Evolutionary conservation across 2,329 filamentous ascomycete genomes (phyloP).

Genomic region (Aureobasidium sp.): DNA sequence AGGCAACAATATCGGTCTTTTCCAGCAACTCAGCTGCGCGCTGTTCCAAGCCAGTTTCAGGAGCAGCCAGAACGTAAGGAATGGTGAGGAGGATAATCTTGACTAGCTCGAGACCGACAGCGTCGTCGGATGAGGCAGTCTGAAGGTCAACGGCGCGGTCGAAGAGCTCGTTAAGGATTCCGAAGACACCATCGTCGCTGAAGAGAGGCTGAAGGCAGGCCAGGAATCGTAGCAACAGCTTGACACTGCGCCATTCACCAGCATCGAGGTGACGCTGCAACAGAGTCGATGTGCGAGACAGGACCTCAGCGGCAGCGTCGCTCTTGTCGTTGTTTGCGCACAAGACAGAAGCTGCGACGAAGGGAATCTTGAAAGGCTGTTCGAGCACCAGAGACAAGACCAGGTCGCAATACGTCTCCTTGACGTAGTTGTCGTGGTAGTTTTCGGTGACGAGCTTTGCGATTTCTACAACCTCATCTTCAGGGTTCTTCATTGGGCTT

Average conservation of each 20-base stretch:
- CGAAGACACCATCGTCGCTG: slow-evolving; percentile 78
- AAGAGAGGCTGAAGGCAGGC: slow-evolving; percentile 77
- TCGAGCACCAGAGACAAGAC: slow-evolving; percentile 73
- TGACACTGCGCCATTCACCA: slow-evolving; percentile 84
- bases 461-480: slow-evolving; percentile 69
- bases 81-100: slow-evolving; percentile 95
- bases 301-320: slow-evolving; percentile 64
- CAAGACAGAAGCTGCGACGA: slow-evolving; percentile 76
- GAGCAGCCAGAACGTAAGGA: slow-evolving; percentile 73
- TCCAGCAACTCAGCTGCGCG: slow-evolving; percentile 75
- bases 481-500: slow-evolving; percentile 63
- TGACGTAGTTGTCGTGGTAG: slow-evolving; percentile 75
- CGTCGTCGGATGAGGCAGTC: slow-evolving; percentile 86
- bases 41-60: slow-evolving; percentile 59
- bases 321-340: slow-evolving; percentile 70
- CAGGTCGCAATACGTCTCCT: slow-evolving; percentile 64
- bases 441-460: slow-evolving; percentile 73
- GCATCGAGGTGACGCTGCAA: slow-evolving; percentile 60
- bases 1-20: slow-evolving; percentile 91
- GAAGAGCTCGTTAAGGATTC: slow-evolving; percentile 83
- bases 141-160: slow-evolving; percentile 85
- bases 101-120: slow-evolving; percentile 72
- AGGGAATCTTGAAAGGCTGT: slow-evolving; percentile 97
- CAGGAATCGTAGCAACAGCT: slow-evolving; percentile 81
- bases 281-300: slow-evolving; percentile 54